A percentile compares a stretch with the other conserved stretches of the same genome.
phyloP scores from a whole-genome alignment of 805 yeast species.

The Wickerhamomyces canadensis region DNA sequence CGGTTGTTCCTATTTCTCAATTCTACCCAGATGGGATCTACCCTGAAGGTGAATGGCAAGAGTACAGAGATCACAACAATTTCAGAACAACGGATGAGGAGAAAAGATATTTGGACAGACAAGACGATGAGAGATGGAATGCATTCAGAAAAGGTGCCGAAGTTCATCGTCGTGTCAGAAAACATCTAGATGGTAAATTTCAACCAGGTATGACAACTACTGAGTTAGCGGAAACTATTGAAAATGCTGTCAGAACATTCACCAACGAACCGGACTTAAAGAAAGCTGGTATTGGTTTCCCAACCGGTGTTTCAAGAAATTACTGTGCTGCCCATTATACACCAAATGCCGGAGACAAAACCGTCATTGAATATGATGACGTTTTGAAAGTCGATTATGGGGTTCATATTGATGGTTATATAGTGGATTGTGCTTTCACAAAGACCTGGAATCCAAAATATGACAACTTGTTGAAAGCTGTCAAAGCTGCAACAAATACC shows the following conservation, averaged over 20 bases:
- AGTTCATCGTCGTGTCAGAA: constrained; percentile 87
- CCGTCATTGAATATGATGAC: constrained; percentile 76
- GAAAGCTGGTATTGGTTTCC: constrained; percentile 92
- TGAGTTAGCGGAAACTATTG: constrained; percentile 86
- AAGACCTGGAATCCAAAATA: constrained; percentile 80
- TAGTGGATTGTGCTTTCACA: constrained; percentile 94
- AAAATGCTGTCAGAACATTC: constrained; percentile 72
- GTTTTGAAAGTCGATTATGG: constrained; percentile 97
- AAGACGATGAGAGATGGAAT: constrained; percentile 58
- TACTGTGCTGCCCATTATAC: constrained; percentile 98
- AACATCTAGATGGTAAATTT: constrained; percentile 64
- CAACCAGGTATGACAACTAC: constrained; percentile 91
- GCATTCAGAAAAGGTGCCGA: constrained; percentile 96
- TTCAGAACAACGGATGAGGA: constrained; percentile 85
- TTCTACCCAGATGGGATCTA: constrained; percentile 66
- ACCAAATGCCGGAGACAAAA: constrained; percentile 91
- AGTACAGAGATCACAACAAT: constrained; percentile 59
- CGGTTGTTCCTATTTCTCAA: constrained; percentile 57
- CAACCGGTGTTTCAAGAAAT: constrained; percentile 93
- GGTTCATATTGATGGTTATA: constrained; percentile 91
- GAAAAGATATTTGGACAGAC: constrained; percentile 68
- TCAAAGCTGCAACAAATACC: constrained; percentile 87
- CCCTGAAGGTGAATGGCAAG: constrained; percentile 87
- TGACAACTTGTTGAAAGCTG: constrained; percentile 77
- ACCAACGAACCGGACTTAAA: constrained; percentile 55